A percentile compares a stretch with the other conserved stretches of the same genome.
These are phyloP conservation scores for Cochlearia excelsa DNA, from an alignment of 345 rosid genomes.

Conservation along the genomic window DNA sequence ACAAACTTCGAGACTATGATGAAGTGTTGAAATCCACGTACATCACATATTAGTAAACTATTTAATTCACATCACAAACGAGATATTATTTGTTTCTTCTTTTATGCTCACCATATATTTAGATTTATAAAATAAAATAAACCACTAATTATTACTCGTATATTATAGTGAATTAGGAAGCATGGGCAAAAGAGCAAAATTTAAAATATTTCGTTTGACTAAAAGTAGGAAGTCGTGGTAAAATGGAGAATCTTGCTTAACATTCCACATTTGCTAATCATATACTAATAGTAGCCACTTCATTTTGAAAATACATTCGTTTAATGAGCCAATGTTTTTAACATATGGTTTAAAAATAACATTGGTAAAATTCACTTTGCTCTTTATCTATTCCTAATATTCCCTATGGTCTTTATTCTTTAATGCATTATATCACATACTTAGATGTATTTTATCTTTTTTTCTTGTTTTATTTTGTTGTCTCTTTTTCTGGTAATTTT, in stretches of 20 bases:
- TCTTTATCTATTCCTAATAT: conserved; percentile 13
- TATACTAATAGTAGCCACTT: conserved; percentile 37
- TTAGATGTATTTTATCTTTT: too few relatives aligned
- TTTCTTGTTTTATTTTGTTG: too few relatives aligned
- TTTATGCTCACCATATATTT: too few relatives aligned
- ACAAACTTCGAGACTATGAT: not conserved
- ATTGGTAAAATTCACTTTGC: conserved; percentile 1
- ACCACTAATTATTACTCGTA: too few relatives aligned
- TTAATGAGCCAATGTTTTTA: not conserved
- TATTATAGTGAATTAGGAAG: conserved; percentile 7
- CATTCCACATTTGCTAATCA: conserved; percentile 31
- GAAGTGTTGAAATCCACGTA: not conserved
- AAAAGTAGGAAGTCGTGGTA: conserved; percentile 33
- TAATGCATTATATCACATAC: too few relatives aligned
- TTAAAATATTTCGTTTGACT: conserved; percentile 17
- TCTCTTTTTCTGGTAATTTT: too few relatives aligned
- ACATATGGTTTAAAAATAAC: not conserved
- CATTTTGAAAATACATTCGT: conserved; percentile 1
- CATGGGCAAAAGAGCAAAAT: conserved; percentile 12
- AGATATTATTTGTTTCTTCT: too few relatives aligned
- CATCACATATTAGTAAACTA: not conserved
- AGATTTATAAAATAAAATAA: too few relatives aligned
- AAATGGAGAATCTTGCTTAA: conserved; percentile 37
- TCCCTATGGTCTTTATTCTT: too few relatives aligned
- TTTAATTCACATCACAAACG: not conserved